Percentiles rank a stretch among this genome's conserved stretches.
Conservation (phyloP, 2,329 filamentous ascomycete genomes). For the Cladobotryum mycophilum region DNA sequence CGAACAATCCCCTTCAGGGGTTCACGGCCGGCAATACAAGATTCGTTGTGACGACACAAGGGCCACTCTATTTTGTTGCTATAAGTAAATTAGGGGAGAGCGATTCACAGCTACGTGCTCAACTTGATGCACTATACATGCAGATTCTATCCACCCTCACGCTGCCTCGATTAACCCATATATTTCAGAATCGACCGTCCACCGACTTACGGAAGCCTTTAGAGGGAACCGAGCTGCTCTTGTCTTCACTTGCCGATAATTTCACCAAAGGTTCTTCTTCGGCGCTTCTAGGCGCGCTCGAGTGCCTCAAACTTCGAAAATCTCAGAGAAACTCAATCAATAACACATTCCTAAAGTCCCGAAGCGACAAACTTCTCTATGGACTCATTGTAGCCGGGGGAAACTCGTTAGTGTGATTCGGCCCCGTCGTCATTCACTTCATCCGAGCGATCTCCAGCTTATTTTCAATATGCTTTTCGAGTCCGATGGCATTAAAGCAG, state of each 20-base stretch:
- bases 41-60: constrained; percentile 80
- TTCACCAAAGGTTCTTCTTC: constrained; percentile 92
- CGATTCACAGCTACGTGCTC: constrained; percentile 76
- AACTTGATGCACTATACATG: constrained; percentile 94
- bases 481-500: constrained; percentile 83
- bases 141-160: constrained; percentile 95
- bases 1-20: constrained; percentile 67
- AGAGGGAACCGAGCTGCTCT: constrained; percentile 81
- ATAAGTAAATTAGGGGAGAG: constrained; percentile 91
- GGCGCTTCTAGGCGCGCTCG: constrained; percentile 78
- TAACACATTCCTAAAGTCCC: constrained; percentile 73
- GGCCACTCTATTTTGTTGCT: constrained; percentile 85
- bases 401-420: constrained; percentile 90
- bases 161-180: constrained; percentile 74
- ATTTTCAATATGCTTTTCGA: constrained; percentile 99
- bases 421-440: constrained; percentile 89
- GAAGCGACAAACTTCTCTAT: constrained; percentile 75
- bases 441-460: constrained; percentile 89
- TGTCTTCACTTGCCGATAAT: constrained; percentile 88
- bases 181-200: constrained; percentile 88
- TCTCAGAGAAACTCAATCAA: constrained; percentile 82
- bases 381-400: constrained; percentile 86
- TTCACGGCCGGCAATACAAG: constrained; percentile 83
- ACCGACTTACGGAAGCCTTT: constrained; percentile 85
- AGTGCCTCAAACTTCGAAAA: constrained; percentile 89